Conservation (phyloP, 345 rosid genomes). For the Aquilaria yunnanensis region DNA sequence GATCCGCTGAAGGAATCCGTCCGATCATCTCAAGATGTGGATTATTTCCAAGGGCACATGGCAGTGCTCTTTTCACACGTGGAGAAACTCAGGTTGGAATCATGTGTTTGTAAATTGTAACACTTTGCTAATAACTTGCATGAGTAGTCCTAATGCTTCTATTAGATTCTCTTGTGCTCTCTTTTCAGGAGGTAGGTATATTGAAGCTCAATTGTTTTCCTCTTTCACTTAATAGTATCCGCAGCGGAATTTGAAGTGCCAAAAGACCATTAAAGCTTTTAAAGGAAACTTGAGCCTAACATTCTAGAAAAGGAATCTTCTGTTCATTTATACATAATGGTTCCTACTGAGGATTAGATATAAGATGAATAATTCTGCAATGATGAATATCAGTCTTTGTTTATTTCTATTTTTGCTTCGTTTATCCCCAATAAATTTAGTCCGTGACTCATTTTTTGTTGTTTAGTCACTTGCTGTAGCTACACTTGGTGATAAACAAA, state of each 20-base stretch:
- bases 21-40: slow-evolving; percentile 89
- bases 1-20: slow-evolving; percentile 68
- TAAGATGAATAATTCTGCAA: no score
- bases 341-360: no score
- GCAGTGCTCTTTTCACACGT: slow-evolving; percentile 99
- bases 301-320: no score
- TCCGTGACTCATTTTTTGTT: slow-evolving; percentile 8
- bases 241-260: no score
- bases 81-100: slow-evolving; percentile 99
- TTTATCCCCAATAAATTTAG: no score
- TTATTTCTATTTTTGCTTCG: background rate
- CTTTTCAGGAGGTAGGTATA: background rate
- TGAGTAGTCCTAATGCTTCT: background rate
- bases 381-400: background rate
- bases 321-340: no score
- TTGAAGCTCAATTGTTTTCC: background rate
- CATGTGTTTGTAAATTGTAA: slow-evolving; percentile 43
- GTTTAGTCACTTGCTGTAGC: slow-evolving; percentile 89
- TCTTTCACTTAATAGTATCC: no score
- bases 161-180: background rate
- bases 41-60: slow-evolving; percentile 94
- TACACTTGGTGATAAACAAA: slow-evolving; percentile 94
- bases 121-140: slow-evolving; percentile 7
- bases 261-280: no score
- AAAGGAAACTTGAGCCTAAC: no score